Conservation (phyloP, 306 rosid genomes). For the Cicer yamashitae region DNA sequence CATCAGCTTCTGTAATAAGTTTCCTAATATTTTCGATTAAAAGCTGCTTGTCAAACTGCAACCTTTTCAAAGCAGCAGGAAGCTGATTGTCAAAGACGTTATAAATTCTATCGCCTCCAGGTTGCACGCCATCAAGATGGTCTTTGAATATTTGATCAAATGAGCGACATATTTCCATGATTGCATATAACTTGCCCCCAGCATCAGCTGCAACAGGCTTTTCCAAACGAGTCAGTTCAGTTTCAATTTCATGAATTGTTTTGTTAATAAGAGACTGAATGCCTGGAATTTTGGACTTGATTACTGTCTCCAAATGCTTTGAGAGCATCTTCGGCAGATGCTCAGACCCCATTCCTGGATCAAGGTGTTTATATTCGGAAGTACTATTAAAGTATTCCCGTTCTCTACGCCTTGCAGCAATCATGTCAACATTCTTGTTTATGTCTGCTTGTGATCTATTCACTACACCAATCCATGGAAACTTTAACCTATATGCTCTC, state of each 20-base stretch:
- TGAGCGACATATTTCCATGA: constrained; percentile 90
- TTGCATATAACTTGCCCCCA: constrained; percentile 90
- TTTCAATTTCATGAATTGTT: constrained; percentile 80
- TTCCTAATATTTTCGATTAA: constrained; percentile 90
- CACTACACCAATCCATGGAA: constrained; percentile 96
- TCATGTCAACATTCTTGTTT: constrained; percentile 97
- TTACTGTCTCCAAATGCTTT: constrained; percentile 93
- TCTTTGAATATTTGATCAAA: constrained; percentile 92
- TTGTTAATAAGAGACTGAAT: constrained; percentile 91
- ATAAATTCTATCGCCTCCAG: constrained; percentile 93
- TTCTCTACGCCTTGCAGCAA: constrained; percentile 96
- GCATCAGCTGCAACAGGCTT: constrained; percentile 89
- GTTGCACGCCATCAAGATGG: constrained; percentile 98
- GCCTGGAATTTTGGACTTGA: constrained; percentile 94
- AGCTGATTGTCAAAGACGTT: constrained; percentile 91
- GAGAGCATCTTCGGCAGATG: constrained; percentile 93
- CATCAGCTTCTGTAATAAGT: constrained; percentile 95
- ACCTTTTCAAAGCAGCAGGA: constrained; percentile 86
- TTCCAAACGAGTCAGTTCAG: constrained; percentile 80
- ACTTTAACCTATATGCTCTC: constrained; percentile 74
- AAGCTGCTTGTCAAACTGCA: constrained; percentile 94
- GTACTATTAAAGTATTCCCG: constrained; percentile 78
- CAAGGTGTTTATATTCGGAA: constrained; percentile 86
- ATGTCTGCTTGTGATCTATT: constrained; percentile 92
- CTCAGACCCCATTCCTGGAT: constrained; percentile 91